phyloP scores from a whole-genome alignment of 192 early-diverging fungal genomes.

The Backusella mclennaniae region DNA sequence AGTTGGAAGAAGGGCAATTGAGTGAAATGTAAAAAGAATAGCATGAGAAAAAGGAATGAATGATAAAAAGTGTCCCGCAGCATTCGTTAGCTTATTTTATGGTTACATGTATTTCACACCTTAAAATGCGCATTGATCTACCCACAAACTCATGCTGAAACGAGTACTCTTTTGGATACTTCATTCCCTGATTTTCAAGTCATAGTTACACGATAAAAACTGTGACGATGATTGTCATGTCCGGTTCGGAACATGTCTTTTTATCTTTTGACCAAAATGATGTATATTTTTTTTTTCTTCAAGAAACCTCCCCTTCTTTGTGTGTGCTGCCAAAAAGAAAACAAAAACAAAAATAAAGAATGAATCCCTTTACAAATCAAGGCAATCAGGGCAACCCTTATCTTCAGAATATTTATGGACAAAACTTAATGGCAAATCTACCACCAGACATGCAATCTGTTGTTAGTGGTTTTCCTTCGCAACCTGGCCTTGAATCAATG shows the following conservation, averaged over 20 bases:
- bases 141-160: no score
- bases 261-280: not conserved
- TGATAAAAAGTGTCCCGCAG: not conserved
- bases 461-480: slow-evolving; percentile 17
- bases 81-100: no score
- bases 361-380: slow-evolving; percentile 20
- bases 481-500: not conserved
- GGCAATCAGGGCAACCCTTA: slow-evolving; percentile 18
- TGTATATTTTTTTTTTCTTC: not conserved
- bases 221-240: not conserved
- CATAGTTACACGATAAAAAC: not conserved
- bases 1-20: not conserved
- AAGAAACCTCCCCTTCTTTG: not conserved
- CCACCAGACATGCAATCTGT: slow-evolving; percentile 21
- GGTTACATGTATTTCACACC: no score
- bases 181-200: not conserved
- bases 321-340: not conserved
- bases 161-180: no score
- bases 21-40: not conserved
- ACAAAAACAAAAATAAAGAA: not conserved
- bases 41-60: not conserved
- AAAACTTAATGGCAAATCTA: slow-evolving; percentile 12
- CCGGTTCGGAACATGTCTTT: not conserved
- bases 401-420: slow-evolving; percentile 17
- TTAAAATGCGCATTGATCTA: no score